Conservation (phyloP, 495 filamentous ascomycete genomes). For the Xylaria venustula region DNA sequence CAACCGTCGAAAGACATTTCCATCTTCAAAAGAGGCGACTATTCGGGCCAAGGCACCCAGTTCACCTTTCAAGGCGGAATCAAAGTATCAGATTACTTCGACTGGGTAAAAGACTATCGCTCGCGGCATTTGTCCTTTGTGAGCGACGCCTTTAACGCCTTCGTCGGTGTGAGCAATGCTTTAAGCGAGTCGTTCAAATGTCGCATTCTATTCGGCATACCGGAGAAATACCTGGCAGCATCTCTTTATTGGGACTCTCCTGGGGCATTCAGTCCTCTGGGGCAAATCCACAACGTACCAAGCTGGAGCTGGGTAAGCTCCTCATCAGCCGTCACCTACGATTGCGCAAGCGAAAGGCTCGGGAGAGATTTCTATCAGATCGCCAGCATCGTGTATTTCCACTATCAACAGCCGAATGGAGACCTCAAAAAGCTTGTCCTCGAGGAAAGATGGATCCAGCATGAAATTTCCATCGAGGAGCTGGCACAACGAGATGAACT, state of each 20-base stretch:
- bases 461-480: slow-evolving; percentile 1
- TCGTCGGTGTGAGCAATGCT: too few species aligned
- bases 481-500: slow-evolving; percentile 2
- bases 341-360: neutral
- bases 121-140: slow-evolving; percentile 20
- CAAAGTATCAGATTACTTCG: slow-evolving; percentile 24
- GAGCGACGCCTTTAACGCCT: slow-evolving; percentile 33
- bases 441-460: slow-evolving; percentile 7
- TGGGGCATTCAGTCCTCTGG: neutral
- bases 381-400: slow-evolving; percentile 2
- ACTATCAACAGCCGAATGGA: slow-evolving; percentile 1
- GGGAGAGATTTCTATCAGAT: neutral
- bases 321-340: neutral
- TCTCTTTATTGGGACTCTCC: slow-evolving; percentile 25
- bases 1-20: neutral
- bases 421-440: neutral
- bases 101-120: slow-evolving; percentile 25
- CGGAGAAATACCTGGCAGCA: slow-evolving; percentile 23
- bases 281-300: slow-evolving; percentile 4
- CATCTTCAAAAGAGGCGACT: neutral
- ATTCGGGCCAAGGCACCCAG: neutral
- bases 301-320: slow-evolving; percentile 20
- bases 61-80: slow-evolving; percentile 13
- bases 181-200: slow-evolving; percentile 15
- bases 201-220: slow-evolving; percentile 25